Evolutionary conservation across 768 basidiomycete genomes (phyloP), one percentile per base, ranked within the genome.

Genomic region (Agrocybe chaxingu): DNA sequence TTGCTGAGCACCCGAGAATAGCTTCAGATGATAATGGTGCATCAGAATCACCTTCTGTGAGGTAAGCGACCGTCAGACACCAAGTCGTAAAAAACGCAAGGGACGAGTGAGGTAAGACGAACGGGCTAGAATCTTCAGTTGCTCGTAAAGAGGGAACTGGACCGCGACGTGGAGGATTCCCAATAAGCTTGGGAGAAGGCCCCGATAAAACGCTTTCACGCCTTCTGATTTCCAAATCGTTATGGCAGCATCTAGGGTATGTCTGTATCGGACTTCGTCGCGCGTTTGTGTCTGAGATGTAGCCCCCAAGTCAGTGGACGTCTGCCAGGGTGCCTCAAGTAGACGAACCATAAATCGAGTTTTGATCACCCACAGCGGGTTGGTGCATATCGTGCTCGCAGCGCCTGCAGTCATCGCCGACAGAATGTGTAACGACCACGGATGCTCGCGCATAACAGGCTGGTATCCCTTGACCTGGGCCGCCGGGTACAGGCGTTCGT

Each of bases 281-380:
- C 81, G 77, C 39, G 85, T 82, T 70, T 97, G 93, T 11, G 93
- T 95, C 93, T 95, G 62, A 29, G 39, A 42, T 16, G 34, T 41
- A n/a, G 45, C 44, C 19, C 18, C 24, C 41, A 8, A 2, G 45
- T 48, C 24, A 51, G 32, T 33, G 13, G 13, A 10, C 8, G 33
- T 19, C 19, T 16, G 24, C 11, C 12, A 13, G 30, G n/a, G 40
- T 19, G 39, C 13, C 36, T 16, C 19, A 3, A 8, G 29, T 9
- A 35, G 51, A 58, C 62, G 55, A 60, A 96, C 96, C 97, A 98
- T 98, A 72, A 98, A 98, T 29, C 97, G 84, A 18, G 96, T 98
- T 75, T 98, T 98, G 68, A 99, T 94, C 37, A 99, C 93, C 97
- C 97, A 99, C 6, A 99, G 68, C 0, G 97, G 97, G 69, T 92